Percentiles rank a stretch among this genome's conserved stretches.
Conservation (phyloP, 345 rosid species). For the Gossypium australe region DNA sequence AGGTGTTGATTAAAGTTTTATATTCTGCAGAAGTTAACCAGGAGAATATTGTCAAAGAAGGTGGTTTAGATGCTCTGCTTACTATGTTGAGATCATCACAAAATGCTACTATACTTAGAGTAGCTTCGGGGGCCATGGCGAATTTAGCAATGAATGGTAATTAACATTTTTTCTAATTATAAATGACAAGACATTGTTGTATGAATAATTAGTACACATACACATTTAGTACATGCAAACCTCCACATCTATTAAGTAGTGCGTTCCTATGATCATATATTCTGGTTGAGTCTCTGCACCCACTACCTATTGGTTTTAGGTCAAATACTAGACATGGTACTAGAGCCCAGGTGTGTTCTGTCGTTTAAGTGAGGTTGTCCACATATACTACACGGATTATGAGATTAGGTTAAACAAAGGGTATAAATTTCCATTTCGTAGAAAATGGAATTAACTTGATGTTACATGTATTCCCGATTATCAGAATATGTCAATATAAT, state of each 20-base stretch:
- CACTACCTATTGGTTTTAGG: too few relatives aligned
- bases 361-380: too few relatives aligned
- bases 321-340: too few relatives aligned
- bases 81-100: conserved; percentile 58
- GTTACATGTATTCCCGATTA: too few relatives aligned
- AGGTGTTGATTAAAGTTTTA: conserved; percentile 2
- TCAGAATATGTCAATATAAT: too few relatives aligned
- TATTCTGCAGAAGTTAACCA: conserved; percentile 62
- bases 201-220: not conserved
- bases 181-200: not conserved
- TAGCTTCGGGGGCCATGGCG: conserved; percentile 96
- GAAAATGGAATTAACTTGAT: too few relatives aligned
- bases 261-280: too few relatives aligned
- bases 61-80: conserved; percentile 86
- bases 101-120: conserved; percentile 76
- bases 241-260: not conserved
- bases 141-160: conserved; percentile 96
- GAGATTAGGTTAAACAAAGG: too few relatives aligned
- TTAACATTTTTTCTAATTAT: not conserved
- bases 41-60: conserved; percentile 85
- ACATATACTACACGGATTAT: too few relatives aligned
- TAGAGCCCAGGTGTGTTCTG: too few relatives aligned
- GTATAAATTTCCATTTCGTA: too few relatives aligned
- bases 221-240: not conserved
- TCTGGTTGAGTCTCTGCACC: too few relatives aligned